Conservation (phyloP, 768 basidiomycete genomes). For the Lactarius indigo region DNA sequence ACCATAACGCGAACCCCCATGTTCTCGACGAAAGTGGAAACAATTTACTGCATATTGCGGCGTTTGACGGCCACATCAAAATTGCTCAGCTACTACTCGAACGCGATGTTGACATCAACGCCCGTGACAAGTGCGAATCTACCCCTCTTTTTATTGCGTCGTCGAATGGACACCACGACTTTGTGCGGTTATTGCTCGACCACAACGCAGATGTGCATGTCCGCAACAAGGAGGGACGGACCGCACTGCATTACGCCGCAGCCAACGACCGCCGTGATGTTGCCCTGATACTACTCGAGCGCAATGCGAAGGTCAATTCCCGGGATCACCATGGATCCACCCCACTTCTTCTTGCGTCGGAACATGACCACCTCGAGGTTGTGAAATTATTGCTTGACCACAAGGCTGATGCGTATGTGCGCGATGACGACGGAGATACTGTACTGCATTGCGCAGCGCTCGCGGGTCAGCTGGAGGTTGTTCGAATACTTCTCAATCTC, state of each 20-base stretch:
- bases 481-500: neutral
- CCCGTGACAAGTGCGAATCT: too few species aligned
- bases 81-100: too few species aligned
- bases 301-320: neutral
- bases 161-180: neutral
- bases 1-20: too few species aligned
- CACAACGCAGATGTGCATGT: neutral
- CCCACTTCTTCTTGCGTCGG: neutral
- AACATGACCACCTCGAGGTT: neutral
- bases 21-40: too few species aligned
- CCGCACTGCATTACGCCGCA: neutral
- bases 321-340: neutral
- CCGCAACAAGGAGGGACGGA: neutral
- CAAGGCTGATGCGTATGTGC: neutral
- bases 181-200: neutral
- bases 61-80: too few species aligned
- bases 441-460: neutral
- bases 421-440: neutral
- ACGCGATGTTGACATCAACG: too few species aligned
- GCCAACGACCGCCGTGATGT: neutral
- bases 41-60: too few species aligned
- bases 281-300: neutral
- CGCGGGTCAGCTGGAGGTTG: neutral
- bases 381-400: neutral
- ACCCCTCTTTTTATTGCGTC: neutral